These are phyloP conservation scores for Dryas integrifolia DNA, from an alignment of 331 rosid genomes.

Conservation along the genomic window DNA sequence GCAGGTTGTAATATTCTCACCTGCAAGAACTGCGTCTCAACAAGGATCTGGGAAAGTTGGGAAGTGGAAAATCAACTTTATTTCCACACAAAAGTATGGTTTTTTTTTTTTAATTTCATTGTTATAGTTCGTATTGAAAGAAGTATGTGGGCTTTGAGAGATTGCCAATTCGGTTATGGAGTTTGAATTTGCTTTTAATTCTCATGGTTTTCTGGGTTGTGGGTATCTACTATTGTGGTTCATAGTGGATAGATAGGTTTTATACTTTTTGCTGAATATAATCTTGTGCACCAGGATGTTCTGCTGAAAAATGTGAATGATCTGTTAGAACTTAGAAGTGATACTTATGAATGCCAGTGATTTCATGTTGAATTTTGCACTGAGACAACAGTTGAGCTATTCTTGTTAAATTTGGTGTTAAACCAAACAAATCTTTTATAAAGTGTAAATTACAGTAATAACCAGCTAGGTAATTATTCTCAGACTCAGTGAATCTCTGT, in stretches of 20 bases:
- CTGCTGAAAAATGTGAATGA: constrained; percentile 4
- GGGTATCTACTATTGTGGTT: background rate
- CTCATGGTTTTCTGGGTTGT: background rate
- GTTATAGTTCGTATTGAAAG: background rate
- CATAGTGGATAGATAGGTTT: background rate
- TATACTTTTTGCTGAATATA: background rate
- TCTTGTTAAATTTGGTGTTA: background rate
- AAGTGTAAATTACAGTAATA: background rate
- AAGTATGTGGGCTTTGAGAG: background rate
- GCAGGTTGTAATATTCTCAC: constrained; percentile 91
- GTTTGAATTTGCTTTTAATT: background rate
- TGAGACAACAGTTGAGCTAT: background rate
- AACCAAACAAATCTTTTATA: background rate
- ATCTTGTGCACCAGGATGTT: background rate
- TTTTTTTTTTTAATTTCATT: background rate
- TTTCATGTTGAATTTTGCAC: background rate
- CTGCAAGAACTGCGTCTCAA: constrained; percentile 92
- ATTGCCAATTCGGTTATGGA: background rate
- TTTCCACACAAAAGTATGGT: constrained; percentile 90
- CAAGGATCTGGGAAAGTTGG: constrained; percentile 99
- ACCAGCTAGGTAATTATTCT: background rate
- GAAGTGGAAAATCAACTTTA: constrained; percentile 88
- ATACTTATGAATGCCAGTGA: background rate
- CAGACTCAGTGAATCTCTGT: background rate
- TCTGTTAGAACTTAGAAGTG: background rate